Base-by-base conservation (phyloP, 2,329 filamentous ascomycete genomes). In the Mariannaea elegans region DNA sequence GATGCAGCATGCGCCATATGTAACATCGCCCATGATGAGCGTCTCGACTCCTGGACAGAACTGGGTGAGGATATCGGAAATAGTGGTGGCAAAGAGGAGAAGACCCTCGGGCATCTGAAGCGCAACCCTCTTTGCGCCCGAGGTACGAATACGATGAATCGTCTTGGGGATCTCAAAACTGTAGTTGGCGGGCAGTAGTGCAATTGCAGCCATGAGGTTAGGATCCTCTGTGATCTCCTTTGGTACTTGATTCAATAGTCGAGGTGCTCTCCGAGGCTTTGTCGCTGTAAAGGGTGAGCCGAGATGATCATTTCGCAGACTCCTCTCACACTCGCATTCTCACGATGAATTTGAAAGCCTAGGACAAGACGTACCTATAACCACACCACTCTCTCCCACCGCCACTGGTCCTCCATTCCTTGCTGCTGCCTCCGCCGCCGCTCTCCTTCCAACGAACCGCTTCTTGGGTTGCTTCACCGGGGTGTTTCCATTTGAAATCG, bases 111-210 rank as follows among this genome's bases (percentile, higher is more conserved):
- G 95, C 83, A 99, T 95, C 77, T 99, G 95, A n/a, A 99, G 83
- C 0, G 94, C 96, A 2, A 99, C 89, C 66, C 89, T 90, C 73
- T 89, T 94, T 2, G 94, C 89, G 8, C 86, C 88, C 8, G 90
- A 87, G 1, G 89, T 90, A 42, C 92, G 90, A 75, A 99, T 94
- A 46, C 94, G 89, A 77, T 98, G 93, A 71, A 99, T 96, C 8
- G 95, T 99, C 80, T 99, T 99, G 74, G 93, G 95, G 56, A 99
- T 93, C 80, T 99, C 95, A 75, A 99, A 99, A 70, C 92, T 94
- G 84, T 99, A 99, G 81, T 99, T 99, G n/a, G 87, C 81, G 1
- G 95, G 95, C 2, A 99, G 87, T 29, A 99, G 85, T 6, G 88
- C 84, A 59, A 98, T 93, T 3, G 95, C 95, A 42, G 89, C 90